Evolutionary conservation across 73 alveolate genomes (phyloP), one percentile per base, ranked within the genome.

Genomic region (Halteria grandinella): DNA sequence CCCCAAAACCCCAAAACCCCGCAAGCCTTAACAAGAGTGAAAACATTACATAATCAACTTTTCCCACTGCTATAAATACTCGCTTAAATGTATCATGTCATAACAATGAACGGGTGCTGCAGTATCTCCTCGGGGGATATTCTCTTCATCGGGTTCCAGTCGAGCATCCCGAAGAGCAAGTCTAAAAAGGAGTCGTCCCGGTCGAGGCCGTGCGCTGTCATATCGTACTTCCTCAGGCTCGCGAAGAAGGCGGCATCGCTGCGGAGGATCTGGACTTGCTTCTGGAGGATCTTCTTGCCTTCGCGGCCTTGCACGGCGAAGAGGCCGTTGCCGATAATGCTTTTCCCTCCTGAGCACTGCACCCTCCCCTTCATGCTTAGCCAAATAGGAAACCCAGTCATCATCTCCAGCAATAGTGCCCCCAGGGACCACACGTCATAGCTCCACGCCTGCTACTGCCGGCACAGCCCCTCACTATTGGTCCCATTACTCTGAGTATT

Each of bases 381-480:
- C 96, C 96, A 89, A 1, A 89, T 69, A 7, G 96, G 96, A 40
- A 89, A 83, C 12, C 93, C 96, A 17, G 91, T 49, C 12, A 77
- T 43, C 3, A 85, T 75, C 62, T 89, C 96, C 0, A 89, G 54
- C 15, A 83, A n/a, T 17, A 89, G 75, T 28, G 89, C 88, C 21
- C 96, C 96, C 6, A 85, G 57, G 23, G 89, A 52, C 93, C 96
- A 89, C 7, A 83, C 70, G 47, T 89, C 96, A 62, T 72, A 85
- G 29, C 82, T 34, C 93, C 96, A 89, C 6, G 95, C 93, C 72
- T 37, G 14, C 10, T 40, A n/a, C 41, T 37, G 45, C 33, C 69
- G 60, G 24, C 85, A 62, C 50, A 83, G 63, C 44, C 55, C 39
- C 33, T 78, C 79, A 37, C 82, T 47, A 37, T 62, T 25, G 27